Conservation (phyloP, 1,139 yeast genomes). For the Taiozyma sp. region DNA sequence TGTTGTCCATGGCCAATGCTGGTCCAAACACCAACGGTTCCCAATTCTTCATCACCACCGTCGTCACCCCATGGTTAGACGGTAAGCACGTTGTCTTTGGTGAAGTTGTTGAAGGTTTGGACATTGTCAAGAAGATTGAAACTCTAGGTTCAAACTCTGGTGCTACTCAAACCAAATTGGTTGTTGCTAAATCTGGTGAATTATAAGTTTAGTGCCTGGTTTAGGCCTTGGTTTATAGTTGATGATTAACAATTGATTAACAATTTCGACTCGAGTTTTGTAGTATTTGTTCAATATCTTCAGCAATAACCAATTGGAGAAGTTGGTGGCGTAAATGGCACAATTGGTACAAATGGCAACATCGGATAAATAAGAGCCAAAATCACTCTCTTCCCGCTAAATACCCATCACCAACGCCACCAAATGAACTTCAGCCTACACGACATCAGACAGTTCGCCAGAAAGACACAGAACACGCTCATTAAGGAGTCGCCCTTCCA, state of each 20-base stretch:
- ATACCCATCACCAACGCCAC: neutral
- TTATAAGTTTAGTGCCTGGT: slow-evolving; percentile 36
- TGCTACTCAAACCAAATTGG: slow-evolving; percentile 70
- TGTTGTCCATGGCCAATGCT: slow-evolving; percentile 98
- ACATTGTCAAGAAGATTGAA: slow-evolving; percentile 90
- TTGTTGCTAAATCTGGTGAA: slow-evolving; percentile 84
- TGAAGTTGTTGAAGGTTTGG: slow-evolving; percentile 88
- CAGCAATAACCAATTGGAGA: no score
- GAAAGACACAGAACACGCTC: slow-evolving; percentile 16
- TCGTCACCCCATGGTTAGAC: slow-evolving; percentile 93
- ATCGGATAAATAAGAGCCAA: neutral
- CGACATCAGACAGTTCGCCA: slow-evolving; percentile 31
- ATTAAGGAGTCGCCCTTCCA: slow-evolving; percentile 17
- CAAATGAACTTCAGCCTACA: slow-evolving; percentile 25
- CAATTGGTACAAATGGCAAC: no score
- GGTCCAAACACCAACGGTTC: slow-evolving; percentile 99
- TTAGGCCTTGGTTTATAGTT: neutral
- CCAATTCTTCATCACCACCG: slow-evolving; percentile 98
- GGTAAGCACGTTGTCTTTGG: slow-evolving; percentile 99
- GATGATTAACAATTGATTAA: neutral
- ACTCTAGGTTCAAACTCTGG: slow-evolving; percentile 80
- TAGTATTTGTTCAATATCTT: no score
- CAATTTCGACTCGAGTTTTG: no score
- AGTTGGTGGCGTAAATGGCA: no score
- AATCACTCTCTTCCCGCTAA: neutral